A percentile compares a stretch with the other conserved stretches of the same genome.
These are phyloP conservation scores for Quercus tomentella DNA, from an alignment of 331 rosid genomes.

Conservation along the genomic window DNA sequence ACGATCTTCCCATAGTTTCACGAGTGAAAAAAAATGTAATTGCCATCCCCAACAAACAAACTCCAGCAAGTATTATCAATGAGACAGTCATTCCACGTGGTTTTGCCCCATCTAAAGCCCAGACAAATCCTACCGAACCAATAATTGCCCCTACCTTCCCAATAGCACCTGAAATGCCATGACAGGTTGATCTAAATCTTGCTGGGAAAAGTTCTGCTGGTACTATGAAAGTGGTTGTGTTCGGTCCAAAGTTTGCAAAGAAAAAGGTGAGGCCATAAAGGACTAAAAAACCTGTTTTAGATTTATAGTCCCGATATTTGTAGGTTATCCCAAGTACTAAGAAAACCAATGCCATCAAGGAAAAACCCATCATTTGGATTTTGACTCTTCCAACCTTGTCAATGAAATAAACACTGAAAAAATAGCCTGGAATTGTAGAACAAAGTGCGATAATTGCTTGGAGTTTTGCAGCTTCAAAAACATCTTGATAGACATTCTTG, in stretches of 20 bases:
- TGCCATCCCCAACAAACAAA: neutral
- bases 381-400: constrained; percentile 33
- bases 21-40: neutral
- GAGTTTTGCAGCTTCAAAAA: constrained; percentile 26
- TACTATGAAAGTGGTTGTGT: no score
- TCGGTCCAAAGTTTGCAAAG: constrained; percentile 26
- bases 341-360: constrained; percentile 44
- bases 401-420: constrained; percentile 30
- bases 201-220: no score
- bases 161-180: no score
- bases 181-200: no score
- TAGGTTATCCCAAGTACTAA: constrained; percentile 30
- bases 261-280: constrained; percentile 32
- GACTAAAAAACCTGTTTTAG: constrained; percentile 23
- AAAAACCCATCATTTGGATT: constrained; percentile 32
- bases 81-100: no score
- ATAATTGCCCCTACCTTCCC: no score
- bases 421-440: constrained; percentile 40
- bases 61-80: neutral
- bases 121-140: no score
- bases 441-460: constrained; percentile 37
- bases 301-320: constrained; percentile 21
- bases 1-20: constrained; percentile 35
- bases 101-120: no score
- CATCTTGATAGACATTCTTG: constrained; percentile 34